phyloP scores from a whole-genome alignment of 2,329 filamentous ascomycete species.

The Apiospora rasikravindrae region DNA sequence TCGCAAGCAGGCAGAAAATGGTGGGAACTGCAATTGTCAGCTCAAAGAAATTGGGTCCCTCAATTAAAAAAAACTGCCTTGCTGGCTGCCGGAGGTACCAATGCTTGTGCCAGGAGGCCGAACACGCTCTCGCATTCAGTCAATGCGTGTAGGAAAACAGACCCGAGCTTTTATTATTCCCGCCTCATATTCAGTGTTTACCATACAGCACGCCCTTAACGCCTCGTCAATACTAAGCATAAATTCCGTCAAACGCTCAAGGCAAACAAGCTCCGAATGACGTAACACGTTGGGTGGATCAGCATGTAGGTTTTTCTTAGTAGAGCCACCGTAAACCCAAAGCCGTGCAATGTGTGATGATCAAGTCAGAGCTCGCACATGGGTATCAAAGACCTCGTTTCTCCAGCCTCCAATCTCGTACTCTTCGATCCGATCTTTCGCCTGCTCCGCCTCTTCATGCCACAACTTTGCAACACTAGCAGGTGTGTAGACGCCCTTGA shows the following conservation, averaged over 20 bases:
- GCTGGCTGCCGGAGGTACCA: neutral
- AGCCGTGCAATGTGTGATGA: neutral
- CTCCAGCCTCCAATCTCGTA: slow-evolving; percentile 76
- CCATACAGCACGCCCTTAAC: neutral
- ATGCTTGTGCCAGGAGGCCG: neutral
- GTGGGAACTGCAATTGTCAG: neutral
- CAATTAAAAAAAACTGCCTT: neutral
- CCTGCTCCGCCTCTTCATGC: slow-evolving; percentile 77
- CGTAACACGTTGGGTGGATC: neutral
- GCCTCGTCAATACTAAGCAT: neutral
- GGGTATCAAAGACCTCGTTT: slow-evolving; percentile 77
- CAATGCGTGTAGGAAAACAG: neutral
- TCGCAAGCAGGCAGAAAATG: neutral
- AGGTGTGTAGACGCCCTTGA: slow-evolving; percentile 85
- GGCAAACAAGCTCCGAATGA: neutral
- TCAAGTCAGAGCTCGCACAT: slow-evolving; percentile 32
- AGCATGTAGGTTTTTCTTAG: neutral
- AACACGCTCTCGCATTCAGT: neutral
- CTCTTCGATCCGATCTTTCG: slow-evolving; percentile 76
- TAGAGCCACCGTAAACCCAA: neutral
- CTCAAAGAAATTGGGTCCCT: neutral
- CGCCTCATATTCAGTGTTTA: neutral
- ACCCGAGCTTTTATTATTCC: neutral
- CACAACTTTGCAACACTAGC: slow-evolving; percentile 90
- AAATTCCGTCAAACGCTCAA: neutral